Percentiles rank a stretch among this genome's conserved stretches.
Evolutionary conservation across 371 early-diverging fungal species (phyloP).

Genomic region (Mortierella sp.): DNA sequence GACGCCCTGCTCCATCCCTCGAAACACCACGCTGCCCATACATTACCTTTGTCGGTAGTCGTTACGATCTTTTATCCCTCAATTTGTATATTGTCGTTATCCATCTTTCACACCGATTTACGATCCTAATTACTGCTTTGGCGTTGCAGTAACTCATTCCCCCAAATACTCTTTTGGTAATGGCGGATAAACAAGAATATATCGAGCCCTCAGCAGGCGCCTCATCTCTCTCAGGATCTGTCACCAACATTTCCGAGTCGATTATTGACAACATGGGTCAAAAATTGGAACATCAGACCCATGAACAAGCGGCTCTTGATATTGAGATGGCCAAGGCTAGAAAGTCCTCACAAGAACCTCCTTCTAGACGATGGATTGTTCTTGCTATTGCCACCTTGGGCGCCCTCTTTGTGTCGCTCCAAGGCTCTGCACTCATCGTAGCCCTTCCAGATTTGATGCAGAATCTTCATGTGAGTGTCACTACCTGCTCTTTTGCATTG

Average conservation of each 20-base stretch:
- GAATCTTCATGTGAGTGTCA: conserved; percentile 23
- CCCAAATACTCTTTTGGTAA: background rate
- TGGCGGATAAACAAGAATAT: conserved; percentile 34
- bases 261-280: conserved; percentile 26
- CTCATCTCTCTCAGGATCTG: conserved; percentile 15
- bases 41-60: too few relatives aligned
- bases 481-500: background rate
- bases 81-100: too few relatives aligned
- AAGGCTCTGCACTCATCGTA: conserved; percentile 43
- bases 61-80: too few relatives aligned
- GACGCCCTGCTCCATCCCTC: too few relatives aligned
- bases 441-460: conserved; percentile 48
- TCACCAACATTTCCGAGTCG: conserved; percentile 25
- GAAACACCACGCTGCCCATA: too few relatives aligned
- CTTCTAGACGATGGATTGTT: conserved; percentile 47
- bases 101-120: too few relatives aligned
- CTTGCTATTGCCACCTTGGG: conserved; percentile 44
- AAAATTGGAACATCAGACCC: conserved; percentile 31
- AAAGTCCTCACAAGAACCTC: conserved; percentile 31
- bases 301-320: conserved; percentile 39
- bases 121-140: too few relatives aligned
- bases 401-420: conserved; percentile 45
- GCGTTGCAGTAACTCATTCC: background rate
- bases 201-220: background rate
- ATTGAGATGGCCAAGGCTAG: conserved; percentile 40